Evolutionary conservation across 805 yeast genomes (phyloP).

Genomic region (Isabelozyma pseudorhagii): DNA sequence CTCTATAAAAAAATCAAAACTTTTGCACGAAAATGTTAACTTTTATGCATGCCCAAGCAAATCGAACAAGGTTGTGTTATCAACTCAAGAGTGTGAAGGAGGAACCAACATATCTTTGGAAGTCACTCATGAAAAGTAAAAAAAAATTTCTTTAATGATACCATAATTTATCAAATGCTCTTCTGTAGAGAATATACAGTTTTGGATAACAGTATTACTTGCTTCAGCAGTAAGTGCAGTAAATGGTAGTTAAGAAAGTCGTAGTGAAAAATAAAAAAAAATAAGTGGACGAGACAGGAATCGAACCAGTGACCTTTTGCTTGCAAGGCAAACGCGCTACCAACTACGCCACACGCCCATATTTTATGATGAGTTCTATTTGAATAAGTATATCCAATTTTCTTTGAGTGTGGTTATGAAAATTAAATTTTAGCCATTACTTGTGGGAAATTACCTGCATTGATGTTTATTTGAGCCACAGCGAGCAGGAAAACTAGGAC

Average conservation of each 20-base stretch:
- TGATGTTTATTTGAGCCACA: no score
- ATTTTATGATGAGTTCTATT: no score
- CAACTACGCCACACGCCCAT: constrained; percentile 77
- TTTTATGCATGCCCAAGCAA: constrained; percentile 38
- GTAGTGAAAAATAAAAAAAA: constrained; percentile 12
- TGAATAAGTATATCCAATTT: no score
- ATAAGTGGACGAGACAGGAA: constrained; percentile 67
- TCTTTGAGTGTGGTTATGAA: no score
- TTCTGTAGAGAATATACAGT: no score
- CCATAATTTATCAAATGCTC: no score
- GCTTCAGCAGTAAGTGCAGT: not conserved
- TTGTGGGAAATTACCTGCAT: no score
- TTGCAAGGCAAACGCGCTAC: constrained; percentile 81
- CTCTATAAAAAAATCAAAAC: not conserved
- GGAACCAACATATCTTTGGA: not conserved
- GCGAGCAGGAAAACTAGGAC: no score
- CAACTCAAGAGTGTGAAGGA: not conserved
- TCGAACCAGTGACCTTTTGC: constrained; percentile 78
- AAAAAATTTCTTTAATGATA: no score
- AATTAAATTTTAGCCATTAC: no score
- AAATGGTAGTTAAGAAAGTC: not conserved
- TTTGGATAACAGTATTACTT: not conserved
- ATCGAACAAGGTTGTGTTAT: not conserved
- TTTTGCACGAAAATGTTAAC: not conserved
- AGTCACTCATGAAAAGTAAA: no score